Evolutionary conservation across 345 rosid genomes (phyloP).

Genomic region (Eucalyptus shirleyi): DNA sequence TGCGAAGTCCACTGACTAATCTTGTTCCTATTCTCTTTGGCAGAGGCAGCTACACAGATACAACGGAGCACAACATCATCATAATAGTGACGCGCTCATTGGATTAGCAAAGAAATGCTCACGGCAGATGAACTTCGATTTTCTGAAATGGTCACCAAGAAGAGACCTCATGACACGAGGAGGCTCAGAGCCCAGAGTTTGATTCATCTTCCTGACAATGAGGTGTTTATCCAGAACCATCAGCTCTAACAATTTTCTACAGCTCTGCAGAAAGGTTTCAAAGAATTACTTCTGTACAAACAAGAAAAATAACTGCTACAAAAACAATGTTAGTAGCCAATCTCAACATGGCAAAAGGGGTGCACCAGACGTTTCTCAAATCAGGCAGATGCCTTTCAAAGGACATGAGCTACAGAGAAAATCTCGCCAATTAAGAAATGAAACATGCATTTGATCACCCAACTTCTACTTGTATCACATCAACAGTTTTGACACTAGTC

Average conservation of each 20-base stretch:
- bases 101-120: constrained; percentile 74
- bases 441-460: background rate
- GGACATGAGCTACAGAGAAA: background rate
- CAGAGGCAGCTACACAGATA: background rate
- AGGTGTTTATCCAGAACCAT: constrained; percentile 72
- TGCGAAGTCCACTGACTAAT: background rate
- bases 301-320: background rate
- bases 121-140: constrained; percentile 31
- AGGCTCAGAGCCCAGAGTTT: constrained; percentile 28
- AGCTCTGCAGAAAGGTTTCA: constrained; percentile 29
- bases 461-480: background rate
- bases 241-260: constrained; percentile 56
- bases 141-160: constrained; percentile 18
- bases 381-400: background rate
- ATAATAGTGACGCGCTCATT: constrained; percentile 14
- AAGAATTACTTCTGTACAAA: background rate
- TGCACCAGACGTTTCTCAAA: background rate
- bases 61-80: background rate
- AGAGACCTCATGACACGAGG: constrained; percentile 42
- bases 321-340: background rate
- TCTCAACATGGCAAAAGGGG: background rate
- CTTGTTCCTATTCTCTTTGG: background rate
- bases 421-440: background rate
- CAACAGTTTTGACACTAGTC: background rate
- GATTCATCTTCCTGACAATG: constrained; percentile 47